Base-by-base conservation (phyloP, 257 asterid species). In the Capsicum pubescens region DNA sequence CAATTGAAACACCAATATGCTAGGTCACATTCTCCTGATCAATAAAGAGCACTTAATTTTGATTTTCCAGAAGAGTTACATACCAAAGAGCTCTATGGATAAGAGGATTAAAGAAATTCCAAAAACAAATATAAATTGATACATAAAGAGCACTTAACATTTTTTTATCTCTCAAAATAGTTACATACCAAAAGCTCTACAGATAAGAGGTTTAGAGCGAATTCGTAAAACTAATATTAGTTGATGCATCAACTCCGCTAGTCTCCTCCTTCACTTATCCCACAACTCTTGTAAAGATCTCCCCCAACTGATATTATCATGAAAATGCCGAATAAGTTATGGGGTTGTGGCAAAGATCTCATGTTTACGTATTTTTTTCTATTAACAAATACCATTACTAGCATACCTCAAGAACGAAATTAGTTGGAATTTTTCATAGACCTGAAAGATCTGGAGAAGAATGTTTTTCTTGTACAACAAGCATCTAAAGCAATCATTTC, bases 261-360 rank as follows among this genome's bases (percentile, higher is more conserved):
- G 98, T 93, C 64, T 95, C 98, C 87, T 95, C 98, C 86, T 93
- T 92, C 48, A 95, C 98, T 90, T 95, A 98, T 90, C 98, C 88
- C 60, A 93, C 94, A 67, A 95, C 95, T 84, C 98, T 97, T 0
- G 87, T 87, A 88, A 89, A 92, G 36, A 95, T 95, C 88, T 95
- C 98, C 87, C 93, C 98, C 0, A 94, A 90, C 98, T 95, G 92
- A 87, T 64, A 81, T 83, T 11, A 74, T 32, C 81, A 84, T 8
- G 1, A 26, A 52, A 7, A 21, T 14, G 19, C 13, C 52, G 46
- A 52, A 21, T 52, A 63, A 52, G 63, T 26, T 26, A 26, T 26
- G 32, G 32, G 32, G 32, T 26, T 26, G 32, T 26, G 32, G 32
- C 32, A 26, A 26, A 26, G 32, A 26, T 76, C 26, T 26, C 63